phyloP scores from a whole-genome alignment of 176 grass and related monocot genomes.

The Stipa capillata region DNA sequence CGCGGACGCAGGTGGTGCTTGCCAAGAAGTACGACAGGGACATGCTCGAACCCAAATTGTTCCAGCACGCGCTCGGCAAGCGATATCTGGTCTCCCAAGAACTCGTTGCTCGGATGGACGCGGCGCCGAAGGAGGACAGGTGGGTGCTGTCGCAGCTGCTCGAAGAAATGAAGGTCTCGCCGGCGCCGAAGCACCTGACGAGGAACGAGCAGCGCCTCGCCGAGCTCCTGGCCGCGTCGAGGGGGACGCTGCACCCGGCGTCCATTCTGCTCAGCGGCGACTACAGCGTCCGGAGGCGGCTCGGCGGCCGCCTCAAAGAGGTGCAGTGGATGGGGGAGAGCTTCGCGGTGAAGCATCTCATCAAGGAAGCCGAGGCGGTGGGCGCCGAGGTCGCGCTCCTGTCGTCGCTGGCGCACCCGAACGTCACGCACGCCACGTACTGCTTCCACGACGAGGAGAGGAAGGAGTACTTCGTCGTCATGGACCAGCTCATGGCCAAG shows the following conservation, averaged over 20 bases:
- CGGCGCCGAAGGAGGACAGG: conserved; percentile 75
- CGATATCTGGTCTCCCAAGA: conserved; percentile 42
- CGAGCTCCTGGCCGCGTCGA: conserved; percentile 52
- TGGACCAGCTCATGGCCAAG: conserved; percentile 72
- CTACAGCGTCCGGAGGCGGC: conserved; percentile 60
- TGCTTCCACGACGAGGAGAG: conserved; percentile 83
- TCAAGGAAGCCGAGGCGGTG: conserved; percentile 40
- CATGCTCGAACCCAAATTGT: conserved; percentile 64
- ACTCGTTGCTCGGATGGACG: conserved; percentile 44
- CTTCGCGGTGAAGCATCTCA: conserved; percentile 71
- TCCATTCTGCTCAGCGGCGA: conserved; percentile 46
- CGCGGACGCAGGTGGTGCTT: conserved; percentile 28
- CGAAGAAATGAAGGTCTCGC: conserved; percentile 46
- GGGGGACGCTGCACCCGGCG: conserved; percentile 45
- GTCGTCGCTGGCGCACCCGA: conserved; percentile 65
- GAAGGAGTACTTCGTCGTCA: conserved; percentile 67
- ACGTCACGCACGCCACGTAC: conserved; percentile 51
- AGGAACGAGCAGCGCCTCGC: conserved; percentile 57
- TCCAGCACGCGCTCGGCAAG: conserved; percentile 58
- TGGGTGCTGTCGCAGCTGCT: conserved; percentile 64
- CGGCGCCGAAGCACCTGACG: conserved; percentile 26
- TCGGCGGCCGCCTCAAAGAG: conserved; percentile 65
- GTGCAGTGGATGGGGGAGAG: conserved; percentile 87
- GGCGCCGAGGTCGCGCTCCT: conserved; percentile 50
- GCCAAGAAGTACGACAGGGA: conserved; percentile 67